Evolutionary conservation across 2,329 filamentous ascomycete genomes (phyloP), one percentile per base, ranked within the genome.

Genomic region (Tolypocladium paradoxum): DNA sequence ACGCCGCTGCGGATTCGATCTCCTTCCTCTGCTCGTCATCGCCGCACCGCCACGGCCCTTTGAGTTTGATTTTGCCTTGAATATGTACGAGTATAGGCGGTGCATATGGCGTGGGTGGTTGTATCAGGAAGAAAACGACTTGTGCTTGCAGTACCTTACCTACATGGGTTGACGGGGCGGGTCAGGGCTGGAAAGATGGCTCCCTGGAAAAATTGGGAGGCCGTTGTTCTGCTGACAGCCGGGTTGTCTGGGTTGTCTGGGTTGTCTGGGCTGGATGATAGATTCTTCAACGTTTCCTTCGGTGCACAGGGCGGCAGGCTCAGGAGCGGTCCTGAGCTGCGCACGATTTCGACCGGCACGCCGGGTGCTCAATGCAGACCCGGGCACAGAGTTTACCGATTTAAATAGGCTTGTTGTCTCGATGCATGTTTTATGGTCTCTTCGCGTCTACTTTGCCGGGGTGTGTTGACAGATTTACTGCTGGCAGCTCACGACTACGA

Each of bases 41-140:
- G 24, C 40, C 16, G 16, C 40, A 27, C 24, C 24, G 24, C 5
- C 16, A 38, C n/a, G 36, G 35, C 35, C 14, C 48, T 29, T 5
- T 22, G 24, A 18, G n/a, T 49, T n/a, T 46, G 18, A 7, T 48
- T 46, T 34, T 20, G 18, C 14, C 27, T 36, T 51, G n/a, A n/a
- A 43, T 14, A 22, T 55, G 54, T 54, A 55, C 34, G 49, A 51
- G 11, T 55, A 53, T 51, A 45, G 56, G 51, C 31, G 38, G 29
- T 34, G 50, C 50, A 49, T 36, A 53, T 54, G 53, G 49, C 24
- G 47, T 31, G 48, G 20, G 45, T 52, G 27, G 50, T 29, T 49
- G 24, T 35, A 50, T 31, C 51, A 29, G 24, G 27, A 36, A 48
- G n/a, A 49, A 24, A 22, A 45, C 24, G 14, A 46, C 38, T n/a